Base-by-base conservation (phyloP, 768 basidiomycete genomes). In the Rhodotorula kratochvilovae region DNA sequence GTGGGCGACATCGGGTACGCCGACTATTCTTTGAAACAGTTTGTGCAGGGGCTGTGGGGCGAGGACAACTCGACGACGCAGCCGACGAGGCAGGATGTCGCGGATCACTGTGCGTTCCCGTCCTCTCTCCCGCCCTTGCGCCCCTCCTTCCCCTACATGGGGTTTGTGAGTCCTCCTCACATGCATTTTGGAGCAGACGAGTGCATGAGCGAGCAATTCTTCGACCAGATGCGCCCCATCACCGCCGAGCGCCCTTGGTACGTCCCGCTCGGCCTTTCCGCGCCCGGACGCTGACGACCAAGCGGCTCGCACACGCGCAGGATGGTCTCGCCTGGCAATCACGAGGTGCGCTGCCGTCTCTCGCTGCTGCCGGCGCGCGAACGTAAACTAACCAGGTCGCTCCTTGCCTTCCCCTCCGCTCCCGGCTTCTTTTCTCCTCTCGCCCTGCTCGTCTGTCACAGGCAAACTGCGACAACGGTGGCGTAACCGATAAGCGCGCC, bases 261-360 rank as follows among this genome's bases (percentile, higher is more conserved):
- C 33, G 61, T 61, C 27, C n/a, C n/a, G n/a, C 8, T 50, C 48
- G 17, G 1, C 27, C 13, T 50, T 11, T 50, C 48, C 6, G 17
- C 36, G 35, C 5, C 35, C 27, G 17, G 21, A 23, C n/a, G n/a
- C n/a, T n/a, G n/a, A n/a, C n/a, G n/a, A n/a, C n/a, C n/a, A n/a
- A n/a, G n/a, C n/a, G 15, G 3, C 46, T 48, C 23, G 4, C 19
- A 1, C 21, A 12, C 48, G 3, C 23, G 48, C 48, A 50, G 48
- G 55, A 56, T 56, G 55, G 55, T 79, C 27, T 48, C 56, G 5
- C 73, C 76, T 1, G 79, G 79, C 15, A 80, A 80, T 53, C 79
- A 80, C 73, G 79, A 80, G 66, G 70, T 71, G 25, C 68, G 71
- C 53, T 71, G 75, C 21, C 66, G 45, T 61, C n/a, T n/a, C n/a